A percentile compares a stretch with the other conserved stretches of the same genome.
These are phyloP conservation scores for Chytridiales sp. DNA, from an alignment of 371 early-diverging fungal genomes.

Conservation along the genomic window DNA sequence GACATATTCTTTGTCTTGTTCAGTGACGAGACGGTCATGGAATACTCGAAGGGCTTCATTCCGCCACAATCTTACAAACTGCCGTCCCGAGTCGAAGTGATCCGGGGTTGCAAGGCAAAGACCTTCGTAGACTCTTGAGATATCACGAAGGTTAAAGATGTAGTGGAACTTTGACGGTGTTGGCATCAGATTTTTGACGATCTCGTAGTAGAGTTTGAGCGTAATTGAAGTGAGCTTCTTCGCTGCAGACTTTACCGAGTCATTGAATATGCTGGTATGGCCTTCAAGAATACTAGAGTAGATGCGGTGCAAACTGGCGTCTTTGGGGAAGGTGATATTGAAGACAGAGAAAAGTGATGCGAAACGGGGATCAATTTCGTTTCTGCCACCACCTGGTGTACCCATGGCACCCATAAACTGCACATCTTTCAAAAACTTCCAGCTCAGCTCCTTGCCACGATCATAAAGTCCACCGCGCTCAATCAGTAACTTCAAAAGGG, in stretches of 20 bases:
- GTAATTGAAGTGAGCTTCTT: slow-evolving; percentile 45
- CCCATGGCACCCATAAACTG: slow-evolving; percentile 61
- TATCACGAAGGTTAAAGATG: slow-evolving; percentile 65
- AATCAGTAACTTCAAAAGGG: slow-evolving; percentile 54
- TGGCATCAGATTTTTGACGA: slow-evolving; percentile 54
- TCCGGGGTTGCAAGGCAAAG: slow-evolving; percentile 51
- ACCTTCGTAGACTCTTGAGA: slow-evolving; percentile 58
- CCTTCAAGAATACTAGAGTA: slow-evolving; percentile 56
- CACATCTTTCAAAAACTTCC: slow-evolving; percentile 57
- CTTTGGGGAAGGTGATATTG: slow-evolving; percentile 60
- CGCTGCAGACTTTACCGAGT: slow-evolving; percentile 35
- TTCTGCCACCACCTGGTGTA: slow-evolving; percentile 59
- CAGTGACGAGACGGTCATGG: slow-evolving; percentile 54
- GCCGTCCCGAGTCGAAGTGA: slow-evolving; percentile 41
- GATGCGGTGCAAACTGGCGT: slow-evolving; percentile 46
- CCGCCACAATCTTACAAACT: slow-evolving; percentile 55
- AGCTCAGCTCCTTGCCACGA: slow-evolving; percentile 55
- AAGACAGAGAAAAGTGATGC: slow-evolving; percentile 55
- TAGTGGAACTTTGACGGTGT: slow-evolving; percentile 64
- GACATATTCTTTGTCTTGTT: slow-evolving; percentile 51
- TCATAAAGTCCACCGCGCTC: slow-evolving; percentile 57
- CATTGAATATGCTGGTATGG: slow-evolving; percentile 47
- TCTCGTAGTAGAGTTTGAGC: slow-evolving; percentile 47
- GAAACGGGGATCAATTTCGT: slow-evolving; percentile 61
- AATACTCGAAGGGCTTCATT: slow-evolving; percentile 58